Base-by-base conservation (phyloP, 179 eudicot genomes). In the Patellifolia procumbens region DNA sequence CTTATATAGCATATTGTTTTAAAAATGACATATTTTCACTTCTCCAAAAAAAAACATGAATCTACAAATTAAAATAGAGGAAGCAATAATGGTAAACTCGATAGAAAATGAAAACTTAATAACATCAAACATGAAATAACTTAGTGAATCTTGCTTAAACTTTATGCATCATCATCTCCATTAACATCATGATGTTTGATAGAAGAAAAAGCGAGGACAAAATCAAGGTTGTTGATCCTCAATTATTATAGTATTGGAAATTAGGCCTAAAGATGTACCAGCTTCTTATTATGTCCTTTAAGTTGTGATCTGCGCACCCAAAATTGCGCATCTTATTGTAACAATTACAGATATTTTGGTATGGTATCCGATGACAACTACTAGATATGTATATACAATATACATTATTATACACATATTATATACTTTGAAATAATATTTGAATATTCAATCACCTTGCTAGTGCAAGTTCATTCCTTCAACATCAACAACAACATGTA, bases 211-310 rank as follows among this genome's bases (percentile, higher is more conserved):
- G n/a, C n/a, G 28, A 2, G 9, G 52, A 68, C 48, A 67, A 46
- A 81, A 76, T 72, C 20, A 67, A 49, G 26, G 24, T 19, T n/a
- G n/a, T 62, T 31, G 74, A 72, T 67, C 31, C 29, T 37, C 75
- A 26, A 78, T 81, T 19, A 81, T 81, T 61, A 69, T 6, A 51
- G 16, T n/a, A n/a, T n/a, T n/a, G n/a, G n/a, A n/a, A n/a, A n/a
- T n/a, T n/a, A n/a, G n/a, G n/a, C n/a, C n/a, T n/a, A n/a, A n/a
- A 39, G 45, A 39, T 3, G 19, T 49, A 20, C 6, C 39, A 51
- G 24, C 26, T 68, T n/a, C 20, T 26, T 5, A 11, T 24, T 45
- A 1, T 22, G 5, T 22, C 20, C n/a, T n/a, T 67, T 11, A 39
- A 2, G 31, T 9, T 12, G n/a, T 4, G 56, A 16, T 46, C 72